Conservation (phyloP, 2,329 filamentous ascomycete species). For the Sarocladium kiliense region DNA sequence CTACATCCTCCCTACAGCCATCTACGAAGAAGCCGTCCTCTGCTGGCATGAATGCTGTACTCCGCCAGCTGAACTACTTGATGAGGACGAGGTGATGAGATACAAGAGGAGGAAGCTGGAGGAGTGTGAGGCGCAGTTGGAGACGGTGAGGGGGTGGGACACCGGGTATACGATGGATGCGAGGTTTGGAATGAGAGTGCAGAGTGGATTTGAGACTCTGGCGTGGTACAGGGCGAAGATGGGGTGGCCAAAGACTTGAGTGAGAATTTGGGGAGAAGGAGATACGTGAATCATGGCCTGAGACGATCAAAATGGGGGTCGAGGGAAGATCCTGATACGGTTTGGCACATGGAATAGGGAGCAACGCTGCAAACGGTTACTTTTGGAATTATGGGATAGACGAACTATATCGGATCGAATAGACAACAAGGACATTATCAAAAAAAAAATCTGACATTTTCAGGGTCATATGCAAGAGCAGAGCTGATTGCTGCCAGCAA, state of each 20-base stretch:
- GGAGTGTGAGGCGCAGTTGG: conserved; percentile 60
- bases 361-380: too few species aligned
- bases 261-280: too few species aligned
- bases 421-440: background rate
- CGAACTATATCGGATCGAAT: background rate
- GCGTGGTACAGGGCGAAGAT: conserved; percentile 46
- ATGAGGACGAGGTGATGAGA: conserved; percentile 17
- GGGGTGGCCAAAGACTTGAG: conserved; percentile 20
- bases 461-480: too few species aligned
- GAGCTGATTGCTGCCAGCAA: too few species aligned
- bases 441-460: too few species aligned
- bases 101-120: conserved; percentile 45
- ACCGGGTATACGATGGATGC: conserved; percentile 63
- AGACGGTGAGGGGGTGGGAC: conserved; percentile 67
- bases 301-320: too few species aligned
- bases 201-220: conserved; percentile 63
- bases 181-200: conserved; percentile 67
- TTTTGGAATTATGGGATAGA: background rate
- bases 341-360: too few species aligned
- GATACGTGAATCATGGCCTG: too few species aligned
- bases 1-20: conserved; percentile 66
- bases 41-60: conserved; percentile 65
- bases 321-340: too few species aligned
- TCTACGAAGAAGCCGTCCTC: conserved; percentile 83
- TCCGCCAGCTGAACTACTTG: conserved; percentile 28